Percentiles rank a stretch among this genome's conserved stretches.
These are phyloP conservation scores for Lachancea waltii DNA, from an alignment of 805 yeast species.

Conservation along the genomic window DNA sequence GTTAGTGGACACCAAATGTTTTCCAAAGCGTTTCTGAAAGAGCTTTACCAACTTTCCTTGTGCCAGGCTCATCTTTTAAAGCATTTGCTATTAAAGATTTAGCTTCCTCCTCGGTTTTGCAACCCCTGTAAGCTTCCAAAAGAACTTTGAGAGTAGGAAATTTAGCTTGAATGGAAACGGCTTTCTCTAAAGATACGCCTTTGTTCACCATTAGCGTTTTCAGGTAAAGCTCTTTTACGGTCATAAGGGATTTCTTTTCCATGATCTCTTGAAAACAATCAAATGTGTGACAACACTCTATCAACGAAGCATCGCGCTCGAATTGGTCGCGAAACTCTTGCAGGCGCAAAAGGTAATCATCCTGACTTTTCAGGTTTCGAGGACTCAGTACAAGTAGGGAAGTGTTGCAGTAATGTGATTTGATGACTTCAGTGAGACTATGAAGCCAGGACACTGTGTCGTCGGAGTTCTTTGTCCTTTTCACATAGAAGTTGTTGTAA, in stretches of 20 bases:
- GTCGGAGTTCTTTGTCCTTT: conserved; percentile 63
- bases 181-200: conserved; percentile 84
- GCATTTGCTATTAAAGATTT: conserved; percentile 21
- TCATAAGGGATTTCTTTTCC: conserved; percentile 61
- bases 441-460: conserved; percentile 50
- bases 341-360: conserved; percentile 41
- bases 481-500: conserved; percentile 57
- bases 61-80: conserved; percentile 30
- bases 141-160: conserved; percentile 66
- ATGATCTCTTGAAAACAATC: conserved; percentile 59
- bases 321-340: conserved; percentile 41
- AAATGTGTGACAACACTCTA: conserved; percentile 41
- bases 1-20: conserved; percentile 9
- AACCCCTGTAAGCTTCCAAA: conserved; percentile 24
- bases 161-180: conserved; percentile 61
- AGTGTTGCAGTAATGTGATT: conserved; percentile 40
- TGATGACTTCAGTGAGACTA: conserved; percentile 42
- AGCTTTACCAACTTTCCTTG: conserved; percentile 28
- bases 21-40: conserved; percentile 26
- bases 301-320: conserved; percentile 24
- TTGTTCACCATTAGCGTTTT: conserved; percentile 69
- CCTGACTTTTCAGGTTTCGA: conserved; percentile 41
- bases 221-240: conserved; percentile 70
- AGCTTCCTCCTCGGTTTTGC: conserved; percentile 24
- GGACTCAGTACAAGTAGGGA: conserved; percentile 48